These are phyloP conservation scores for Artomyces pyxidatus DNA, from an alignment of 768 basidiomycete genomes.

Conservation along the genomic window DNA sequence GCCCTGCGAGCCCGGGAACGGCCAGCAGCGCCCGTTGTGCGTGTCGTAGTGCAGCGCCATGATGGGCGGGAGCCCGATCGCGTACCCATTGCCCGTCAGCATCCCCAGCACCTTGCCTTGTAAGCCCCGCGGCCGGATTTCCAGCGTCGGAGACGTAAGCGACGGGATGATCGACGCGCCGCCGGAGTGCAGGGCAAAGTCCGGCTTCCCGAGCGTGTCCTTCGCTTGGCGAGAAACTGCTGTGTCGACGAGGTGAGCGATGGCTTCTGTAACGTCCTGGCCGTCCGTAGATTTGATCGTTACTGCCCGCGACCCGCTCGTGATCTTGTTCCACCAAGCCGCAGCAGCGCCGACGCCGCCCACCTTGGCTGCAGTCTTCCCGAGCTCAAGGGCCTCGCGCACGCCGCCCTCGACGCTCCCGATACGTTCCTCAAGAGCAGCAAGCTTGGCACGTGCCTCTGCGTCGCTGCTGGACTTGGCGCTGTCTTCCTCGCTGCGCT, in stretches of 20 bases:
- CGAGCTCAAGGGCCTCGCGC: constrained; percentile 64
- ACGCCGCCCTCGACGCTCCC: constrained; percentile 53
- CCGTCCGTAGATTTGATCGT: constrained; percentile 72
- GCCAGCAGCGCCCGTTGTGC: constrained; percentile 88
- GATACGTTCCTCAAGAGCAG: constrained; percentile 54
- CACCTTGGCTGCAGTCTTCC: constrained; percentile 38
- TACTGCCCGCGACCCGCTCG: constrained; percentile 27
- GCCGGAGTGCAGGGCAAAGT: constrained; percentile 79
- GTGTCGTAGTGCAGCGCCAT: constrained; percentile 83
- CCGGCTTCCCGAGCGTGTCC: constrained; percentile 73
- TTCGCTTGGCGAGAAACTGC: constrained; percentile 64
- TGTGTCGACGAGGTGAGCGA: constrained; percentile 68
- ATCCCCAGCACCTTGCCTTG: constrained; percentile 41
- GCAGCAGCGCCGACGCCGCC: constrained; percentile 27
- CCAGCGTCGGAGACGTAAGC: constrained; percentile 75
- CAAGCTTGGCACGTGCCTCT: constrained; percentile 47
- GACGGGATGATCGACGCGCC: constrained; percentile 77
- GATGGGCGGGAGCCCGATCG: constrained; percentile 74
- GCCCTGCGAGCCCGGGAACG: constrained; percentile 71
- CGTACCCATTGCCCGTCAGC: constrained; percentile 50
- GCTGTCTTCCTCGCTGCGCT: constrained; percentile 4
- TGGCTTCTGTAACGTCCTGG: constrained; percentile 60
- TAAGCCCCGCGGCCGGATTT: constrained; percentile 48
- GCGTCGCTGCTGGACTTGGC: constrained; percentile 33
- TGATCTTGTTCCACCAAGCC: constrained; percentile 68